These are phyloP conservation scores for Hypoxylon sp. DNA, from an alignment of 2,329 filamentous ascomycete species.

Conservation along the genomic window DNA sequence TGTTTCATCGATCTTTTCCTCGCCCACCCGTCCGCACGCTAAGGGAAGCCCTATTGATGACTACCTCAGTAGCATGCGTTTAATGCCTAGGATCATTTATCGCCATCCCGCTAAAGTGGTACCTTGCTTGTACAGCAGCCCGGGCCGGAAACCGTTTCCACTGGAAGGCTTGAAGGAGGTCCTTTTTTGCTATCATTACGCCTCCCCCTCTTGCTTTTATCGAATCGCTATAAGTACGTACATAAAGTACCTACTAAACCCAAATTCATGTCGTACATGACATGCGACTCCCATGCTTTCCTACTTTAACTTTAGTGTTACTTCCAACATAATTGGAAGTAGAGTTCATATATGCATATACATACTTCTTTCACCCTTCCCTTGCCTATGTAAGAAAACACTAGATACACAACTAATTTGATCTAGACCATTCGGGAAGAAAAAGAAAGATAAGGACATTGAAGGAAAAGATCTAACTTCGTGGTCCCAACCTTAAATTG, in stretches of 20 bases:
- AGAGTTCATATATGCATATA: slow-evolving; percentile 3
- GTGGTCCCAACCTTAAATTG: slow-evolving; percentile 32
- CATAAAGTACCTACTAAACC: neutral
- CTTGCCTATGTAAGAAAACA: slow-evolving; percentile 6
- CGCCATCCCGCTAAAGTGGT: slow-evolving; percentile 10
- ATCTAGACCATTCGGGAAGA: slow-evolving; percentile 12
- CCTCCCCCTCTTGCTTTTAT: neutral
- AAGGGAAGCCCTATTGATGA: neutral
- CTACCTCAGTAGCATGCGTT: slow-evolving; percentile 2
- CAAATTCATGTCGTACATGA: neutral
- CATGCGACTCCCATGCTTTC: neutral
- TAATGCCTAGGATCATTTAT: slow-evolving; percentile 7
- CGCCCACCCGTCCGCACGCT: neutral
- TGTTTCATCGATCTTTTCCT: slow-evolving; percentile 12
- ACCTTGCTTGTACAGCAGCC: slow-evolving; percentile 16
- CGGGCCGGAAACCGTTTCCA: slow-evolving; percentile 15
- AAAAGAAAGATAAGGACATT: slow-evolving; percentile 10
- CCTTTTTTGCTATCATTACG: slow-evolving; percentile 16
- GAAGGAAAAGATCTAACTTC: slow-evolving; percentile 12
- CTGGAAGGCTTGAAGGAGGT: slow-evolving; percentile 16
- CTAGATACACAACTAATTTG: no score
- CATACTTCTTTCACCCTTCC: slow-evolving; percentile 1
- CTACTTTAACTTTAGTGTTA: neutral
- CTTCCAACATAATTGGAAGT: neutral
- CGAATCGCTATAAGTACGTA: neutral